These are phyloP conservation scores for Ascochyta fabae DNA, from an alignment of 2,329 filamentous ascomycete genomes.

Conservation along the genomic window DNA sequence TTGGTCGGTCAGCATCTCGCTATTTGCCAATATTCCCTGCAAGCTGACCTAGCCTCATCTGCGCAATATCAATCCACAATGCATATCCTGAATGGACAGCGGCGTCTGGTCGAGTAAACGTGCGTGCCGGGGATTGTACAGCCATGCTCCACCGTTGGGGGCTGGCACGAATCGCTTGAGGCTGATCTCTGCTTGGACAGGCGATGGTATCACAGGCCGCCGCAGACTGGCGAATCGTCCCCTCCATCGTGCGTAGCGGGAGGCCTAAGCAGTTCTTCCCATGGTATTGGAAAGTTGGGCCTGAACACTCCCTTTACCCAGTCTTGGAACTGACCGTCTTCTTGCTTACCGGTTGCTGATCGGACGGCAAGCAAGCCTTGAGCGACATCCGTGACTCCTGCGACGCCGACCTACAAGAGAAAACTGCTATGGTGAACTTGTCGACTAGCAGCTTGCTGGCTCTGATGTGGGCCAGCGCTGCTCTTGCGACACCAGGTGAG, in stretches of 20 bases:
- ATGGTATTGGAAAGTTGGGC: neutral
- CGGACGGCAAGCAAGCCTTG: neutral
- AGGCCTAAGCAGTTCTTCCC: constrained; percentile 3
- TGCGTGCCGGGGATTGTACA: neutral
- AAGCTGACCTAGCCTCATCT: neutral
- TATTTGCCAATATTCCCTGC: neutral
- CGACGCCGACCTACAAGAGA: neutral
- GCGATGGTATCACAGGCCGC: neutral
- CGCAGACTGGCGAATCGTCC: neutral
- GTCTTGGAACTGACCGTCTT: neutral
- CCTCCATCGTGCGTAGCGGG: neutral
- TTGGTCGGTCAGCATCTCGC: neutral
- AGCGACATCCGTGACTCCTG: neutral
- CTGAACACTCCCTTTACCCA: neutral
- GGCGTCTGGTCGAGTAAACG: neutral
- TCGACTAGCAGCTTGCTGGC: constrained; percentile 23
- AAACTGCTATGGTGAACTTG: neutral
- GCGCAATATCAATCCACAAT: neutral
- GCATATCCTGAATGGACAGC: neutral
- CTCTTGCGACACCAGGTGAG: constrained; percentile 35
- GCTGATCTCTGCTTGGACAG: constrained; percentile 2
- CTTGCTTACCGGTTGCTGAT: neutral
- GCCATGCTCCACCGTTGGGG: neutral
- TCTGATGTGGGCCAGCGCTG: constrained; percentile 29
- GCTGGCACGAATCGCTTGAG: neutral